Evolutionary conservation across 1,284 basidiomycete species (phyloP).

Genomic region (Thecaphora thlaspeos): DNA sequence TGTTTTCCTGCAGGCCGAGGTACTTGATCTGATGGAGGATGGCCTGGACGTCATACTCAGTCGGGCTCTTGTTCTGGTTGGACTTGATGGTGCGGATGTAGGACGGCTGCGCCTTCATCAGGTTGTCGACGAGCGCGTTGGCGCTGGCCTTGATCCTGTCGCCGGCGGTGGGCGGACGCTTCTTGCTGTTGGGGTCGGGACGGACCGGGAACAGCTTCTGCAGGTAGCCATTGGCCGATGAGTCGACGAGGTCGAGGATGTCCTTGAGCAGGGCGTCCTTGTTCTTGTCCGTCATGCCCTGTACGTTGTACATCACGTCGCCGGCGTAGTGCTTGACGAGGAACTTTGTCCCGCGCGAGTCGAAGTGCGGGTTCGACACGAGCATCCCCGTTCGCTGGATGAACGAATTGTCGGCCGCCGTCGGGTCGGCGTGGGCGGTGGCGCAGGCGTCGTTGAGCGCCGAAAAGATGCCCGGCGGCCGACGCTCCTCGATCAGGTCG

Average conservation of each 20-base stretch:
- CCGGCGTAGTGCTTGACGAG: slow-evolving; percentile 78
- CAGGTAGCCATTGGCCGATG: slow-evolving; percentile 64
- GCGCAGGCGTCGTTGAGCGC: slow-evolving; percentile 97
- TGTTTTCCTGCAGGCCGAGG: slow-evolving; percentile 96
- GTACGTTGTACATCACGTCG: slow-evolving; percentile 95
- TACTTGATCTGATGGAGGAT: slow-evolving; percentile 99
- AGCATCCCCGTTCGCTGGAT: slow-evolving; percentile 76
- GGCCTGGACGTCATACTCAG: slow-evolving; percentile 90
- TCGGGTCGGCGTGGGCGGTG: slow-evolving; percentile 94
- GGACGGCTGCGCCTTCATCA: slow-evolving; percentile 93
- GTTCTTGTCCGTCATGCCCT: slow-evolving; percentile 99
- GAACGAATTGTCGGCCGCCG: slow-evolving; percentile 95
- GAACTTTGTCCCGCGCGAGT: slow-evolving; percentile 64
- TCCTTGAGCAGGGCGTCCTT: slow-evolving; percentile 97
- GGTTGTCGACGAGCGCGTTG: slow-evolving; percentile 88
- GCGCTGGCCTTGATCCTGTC: slow-evolving; percentile 94
- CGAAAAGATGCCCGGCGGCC: slow-evolving; percentile 95
- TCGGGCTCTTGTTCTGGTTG: slow-evolving; percentile 89
- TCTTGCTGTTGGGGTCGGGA: slow-evolving; percentile 94
- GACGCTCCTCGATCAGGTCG: slow-evolving; percentile 92
- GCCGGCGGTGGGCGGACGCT: slow-evolving; percentile 93
- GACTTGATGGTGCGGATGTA: slow-evolving; percentile 99
- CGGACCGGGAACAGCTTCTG: slow-evolving; percentile 89
- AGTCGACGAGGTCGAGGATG: slow-evolving; percentile 81
- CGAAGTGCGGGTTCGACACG: slow-evolving; percentile 65